phyloP scores from a whole-genome alignment of 75 land plant species.

The Gnetum montanum region DNA sequence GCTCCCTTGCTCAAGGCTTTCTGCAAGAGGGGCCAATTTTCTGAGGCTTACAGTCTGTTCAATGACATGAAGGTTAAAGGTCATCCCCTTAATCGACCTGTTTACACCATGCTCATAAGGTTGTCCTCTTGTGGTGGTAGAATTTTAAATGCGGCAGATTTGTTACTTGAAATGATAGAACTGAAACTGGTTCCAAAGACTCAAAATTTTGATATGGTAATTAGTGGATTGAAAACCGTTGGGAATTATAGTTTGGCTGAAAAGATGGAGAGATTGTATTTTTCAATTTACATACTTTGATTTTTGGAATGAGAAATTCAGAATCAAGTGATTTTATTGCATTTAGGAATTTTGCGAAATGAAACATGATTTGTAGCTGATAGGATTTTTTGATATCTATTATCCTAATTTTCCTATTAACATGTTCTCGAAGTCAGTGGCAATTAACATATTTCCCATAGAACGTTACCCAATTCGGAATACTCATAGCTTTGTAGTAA shows the following conservation, averaged over 20 bases:
- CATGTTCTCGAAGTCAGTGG: too few species aligned
- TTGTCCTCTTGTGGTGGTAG: slow-evolving; percentile 57
- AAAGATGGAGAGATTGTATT: slow-evolving; percentile 44
- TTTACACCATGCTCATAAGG: slow-evolving; percentile 54
- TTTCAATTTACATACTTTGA: slow-evolving; percentile 10
- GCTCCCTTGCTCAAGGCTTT: slow-evolving; percentile 51
- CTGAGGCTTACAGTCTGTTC: slow-evolving; percentile 61
- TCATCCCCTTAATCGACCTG: slow-evolving; percentile 50
- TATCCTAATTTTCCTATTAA: too few species aligned
- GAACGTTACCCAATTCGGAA: too few species aligned
- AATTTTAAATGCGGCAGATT: slow-evolving; percentile 46
- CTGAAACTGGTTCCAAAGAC: slow-evolving; percentile 32
- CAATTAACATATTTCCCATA: too few species aligned
- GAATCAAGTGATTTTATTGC: too few species aligned
- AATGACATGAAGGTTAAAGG: slow-evolving; percentile 49
- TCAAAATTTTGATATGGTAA: slow-evolving; percentile 54
- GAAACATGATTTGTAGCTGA: too few species aligned
- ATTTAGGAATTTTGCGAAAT: too few species aligned
- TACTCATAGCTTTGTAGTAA: too few species aligned
- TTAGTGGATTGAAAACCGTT: slow-evolving; percentile 51
- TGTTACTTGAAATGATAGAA: slow-evolving; percentile 62
- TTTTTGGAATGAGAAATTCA: neutral
- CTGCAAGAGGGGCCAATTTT: slow-evolving; percentile 44
- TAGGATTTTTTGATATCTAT: too few species aligned
- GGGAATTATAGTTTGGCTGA: slow-evolving; percentile 55